Evolutionary conservation across 176 grass and related monocot genomes (phyloP), one percentile per base, ranked within the genome.

Genomic region (Cymbopogon citratus): DNA sequence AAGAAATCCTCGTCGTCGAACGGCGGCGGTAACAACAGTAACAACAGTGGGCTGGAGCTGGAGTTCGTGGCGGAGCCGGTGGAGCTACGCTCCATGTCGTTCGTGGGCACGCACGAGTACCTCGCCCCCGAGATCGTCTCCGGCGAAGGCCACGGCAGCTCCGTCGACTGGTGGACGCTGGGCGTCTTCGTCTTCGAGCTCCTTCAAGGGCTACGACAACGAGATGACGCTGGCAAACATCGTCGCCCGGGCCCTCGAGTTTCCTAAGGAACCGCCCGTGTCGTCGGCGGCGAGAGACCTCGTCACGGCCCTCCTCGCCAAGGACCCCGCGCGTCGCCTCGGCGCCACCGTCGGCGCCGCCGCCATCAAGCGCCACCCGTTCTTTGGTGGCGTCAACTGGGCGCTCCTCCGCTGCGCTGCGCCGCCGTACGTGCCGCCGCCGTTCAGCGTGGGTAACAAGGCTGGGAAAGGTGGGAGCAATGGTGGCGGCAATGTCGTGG

Each of bases 81-180:
- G 6, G 97, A 99, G 79, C 91, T 96, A 0, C 91, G 97, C 0
- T 96, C 93, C 1, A 96, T 92, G 93, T 95, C 92, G 27, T 99
- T 99, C 84, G 97, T 99, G 40, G 97, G 97, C 36, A 99, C 97
- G 28, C 97, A 99, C 76, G 93, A 99, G 74, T 96, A 99, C 81
- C 89, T 99, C 5, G 93, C 97, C 0, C 96, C 97, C 2, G 97
- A 99, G 89, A 99, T 96, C 74, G 93, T 99, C 29, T 91, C 93
- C 0, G 93, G 97, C 0, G 97, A 99, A 43, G 97, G 97, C 1
- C 93, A 99, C 69, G 97, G 97, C 85, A 93, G 91, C 86, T 67
- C 93, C 0, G 97, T 99, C 0, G 97, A 99, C 77, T 99, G 97
- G 97, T 99, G 97, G 97, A 99, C 93, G 35, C 89, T 99, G 0